A percentile compares a stretch with the other conserved stretches of the same genome.
phyloP scores from a whole-genome alignment of 2,329 filamentous ascomycete genomes.

The Sarocladiaceae sp. region DNA sequence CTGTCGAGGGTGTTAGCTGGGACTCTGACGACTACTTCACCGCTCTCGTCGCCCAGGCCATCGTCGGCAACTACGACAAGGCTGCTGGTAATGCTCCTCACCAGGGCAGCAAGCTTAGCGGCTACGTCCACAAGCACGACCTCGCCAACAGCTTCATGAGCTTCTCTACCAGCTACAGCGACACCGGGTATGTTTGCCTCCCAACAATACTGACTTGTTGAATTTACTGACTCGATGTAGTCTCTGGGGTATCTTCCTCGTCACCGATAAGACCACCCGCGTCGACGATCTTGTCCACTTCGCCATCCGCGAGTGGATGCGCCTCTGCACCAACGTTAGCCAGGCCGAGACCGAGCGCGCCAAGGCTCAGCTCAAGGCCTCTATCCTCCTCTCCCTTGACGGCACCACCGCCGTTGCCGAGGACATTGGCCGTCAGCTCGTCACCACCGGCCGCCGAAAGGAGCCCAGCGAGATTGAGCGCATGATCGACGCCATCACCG shows the following conservation, averaged over 20 bases:
- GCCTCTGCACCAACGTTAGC: slow-evolving; percentile 81
- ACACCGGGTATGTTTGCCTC: slow-evolving; percentile 72
- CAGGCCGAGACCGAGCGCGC: slow-evolving; percentile 93
- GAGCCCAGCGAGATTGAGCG: slow-evolving; percentile 91
- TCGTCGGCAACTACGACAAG: slow-evolving; percentile 99
- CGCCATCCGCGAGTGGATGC: slow-evolving; percentile 95
- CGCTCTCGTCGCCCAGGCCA: slow-evolving; percentile 92
- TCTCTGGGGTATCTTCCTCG: slow-evolving; percentile 99
- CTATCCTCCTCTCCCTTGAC: slow-evolving; percentile 92
- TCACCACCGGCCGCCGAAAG: slow-evolving; percentile 92
- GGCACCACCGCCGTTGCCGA: slow-evolving; percentile 96
- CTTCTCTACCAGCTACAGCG: slow-evolving; percentile 99
- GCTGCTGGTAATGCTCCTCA: slow-evolving; percentile 96
- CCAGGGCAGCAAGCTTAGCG: slow-evolving; percentile 96
- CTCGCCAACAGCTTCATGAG: slow-evolving; percentile 99
- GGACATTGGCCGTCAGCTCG: slow-evolving; percentile 96
- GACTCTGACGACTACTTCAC: slow-evolving; percentile 99
- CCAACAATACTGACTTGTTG: neutral
- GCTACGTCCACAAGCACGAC: slow-evolving; percentile 87
- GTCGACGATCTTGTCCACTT: slow-evolving; percentile 98
- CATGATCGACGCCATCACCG: slow-evolving; percentile 79
- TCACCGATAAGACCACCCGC: slow-evolving; percentile 78
- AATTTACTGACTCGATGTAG: slow-evolving; percentile 39
- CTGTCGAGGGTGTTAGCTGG: slow-evolving; percentile 99
- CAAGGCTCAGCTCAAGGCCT: slow-evolving; percentile 98